Evolutionary conservation across 345 rosid genomes (phyloP), one percentile per base, ranked within the genome.

Genomic region (Nephelium lappaceum): DNA sequence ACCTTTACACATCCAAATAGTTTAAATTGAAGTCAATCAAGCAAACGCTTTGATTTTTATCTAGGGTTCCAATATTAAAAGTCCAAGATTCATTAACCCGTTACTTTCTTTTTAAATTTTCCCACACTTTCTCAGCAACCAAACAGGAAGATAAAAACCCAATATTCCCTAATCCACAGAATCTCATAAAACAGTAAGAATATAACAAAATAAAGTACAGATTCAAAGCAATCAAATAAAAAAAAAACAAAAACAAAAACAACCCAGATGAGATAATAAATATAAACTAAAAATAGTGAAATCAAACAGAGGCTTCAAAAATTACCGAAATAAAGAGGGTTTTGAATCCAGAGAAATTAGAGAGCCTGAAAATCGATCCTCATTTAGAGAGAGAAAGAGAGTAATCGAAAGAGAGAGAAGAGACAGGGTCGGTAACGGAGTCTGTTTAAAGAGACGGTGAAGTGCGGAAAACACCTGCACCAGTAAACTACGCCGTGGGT

Each of bases 401-500:
- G 36, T 27, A 63, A 82, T 72, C 39, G 72, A 70, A 21, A 72
- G 78, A 75, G 74, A 47, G 60, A 27, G 75, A 79, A 61, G 12
- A 31, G 47, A 42, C 5, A 18, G 14, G 5, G 6, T 8, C 4
- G 15, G 57, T 67, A 67, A 81, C 85, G 81, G 83, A 71, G 77
- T 78, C 79, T 36, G 83, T 77, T 82, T 76, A 81, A 77, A 82
- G 79, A 83, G 88, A 88, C 88, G 88, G 86, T 60, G 80, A 31
- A 38, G 67, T 23, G 18, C 5, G 51, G 79, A 69, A 79, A 80
- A 71, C 45, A 77, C 49, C 81, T 45, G 60, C 78, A 68, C 58
- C 41, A 64, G 84, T 77, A 71, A 81, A 81, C 70, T 79, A 81
- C 77, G 82, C 63, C 79, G 72, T 76, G 15, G 77, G 15, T 55